These are phyloP conservation scores for Hippophae rhamnoides DNA, from an alignment of 306 rosid species.

Conservation along the genomic window DNA sequence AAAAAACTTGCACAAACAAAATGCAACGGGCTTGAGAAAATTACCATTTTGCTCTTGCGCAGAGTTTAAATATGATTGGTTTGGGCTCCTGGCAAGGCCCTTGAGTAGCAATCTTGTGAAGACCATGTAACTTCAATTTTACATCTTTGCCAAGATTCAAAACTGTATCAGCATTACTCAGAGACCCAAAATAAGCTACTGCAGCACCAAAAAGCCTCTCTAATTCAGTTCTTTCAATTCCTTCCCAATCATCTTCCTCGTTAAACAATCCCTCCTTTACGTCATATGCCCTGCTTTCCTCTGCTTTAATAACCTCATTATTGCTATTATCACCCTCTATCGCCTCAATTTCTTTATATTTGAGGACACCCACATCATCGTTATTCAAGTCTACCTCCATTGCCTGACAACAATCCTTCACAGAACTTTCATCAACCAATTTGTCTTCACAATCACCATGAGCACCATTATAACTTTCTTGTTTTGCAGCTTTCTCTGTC, in stretches of 20 bases:
- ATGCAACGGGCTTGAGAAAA: not conserved
- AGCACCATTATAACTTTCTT: slow-evolving; percentile 5
- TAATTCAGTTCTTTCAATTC: slow-evolving; percentile 66
- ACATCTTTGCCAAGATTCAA: slow-evolving; percentile 33
- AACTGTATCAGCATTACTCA: slow-evolving; percentile 15
- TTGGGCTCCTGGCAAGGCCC: slow-evolving; percentile 62
- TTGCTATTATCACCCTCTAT: slow-evolving; percentile 13
- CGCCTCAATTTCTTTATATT: slow-evolving; percentile 20
- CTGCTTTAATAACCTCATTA: slow-evolving; percentile 18
- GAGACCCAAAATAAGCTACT: slow-evolving; percentile 36
- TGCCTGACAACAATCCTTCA: slow-evolving; percentile 9
- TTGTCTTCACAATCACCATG: not conserved
- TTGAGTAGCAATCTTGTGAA: slow-evolving; percentile 56
- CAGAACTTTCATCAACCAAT: slow-evolving; percentile 19
- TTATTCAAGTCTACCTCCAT: slow-evolving; percentile 20
- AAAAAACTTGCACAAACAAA: not conserved
- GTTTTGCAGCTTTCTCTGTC: slow-evolving; percentile 19
- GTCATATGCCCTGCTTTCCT: slow-evolving; percentile 2
- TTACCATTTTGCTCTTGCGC: slow-evolving; percentile 73
- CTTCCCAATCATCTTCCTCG: slow-evolving; percentile 74
- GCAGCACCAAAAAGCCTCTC: slow-evolving; percentile 54
- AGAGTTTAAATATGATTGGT: slow-evolving; percentile 56
- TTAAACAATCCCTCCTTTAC: slow-evolving; percentile 16
- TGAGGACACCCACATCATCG: slow-evolving; percentile 2
- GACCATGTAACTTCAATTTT: slow-evolving; percentile 47